Evolutionary conservation across 148 eudicot genomes (phyloP), one percentile per base, ranked within the genome.

Genomic region (Camellia japonica): DNA sequence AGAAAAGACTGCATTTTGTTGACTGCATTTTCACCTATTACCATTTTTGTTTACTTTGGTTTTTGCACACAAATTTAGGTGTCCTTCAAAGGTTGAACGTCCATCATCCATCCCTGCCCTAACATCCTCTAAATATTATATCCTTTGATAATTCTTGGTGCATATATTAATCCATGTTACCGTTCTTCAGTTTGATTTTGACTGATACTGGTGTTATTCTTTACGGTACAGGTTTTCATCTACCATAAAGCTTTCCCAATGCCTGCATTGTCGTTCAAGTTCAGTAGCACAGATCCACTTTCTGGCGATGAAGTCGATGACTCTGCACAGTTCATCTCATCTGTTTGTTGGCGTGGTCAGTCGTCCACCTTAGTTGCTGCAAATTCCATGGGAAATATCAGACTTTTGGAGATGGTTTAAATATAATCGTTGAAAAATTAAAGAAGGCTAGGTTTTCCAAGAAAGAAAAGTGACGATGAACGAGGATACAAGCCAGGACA

Each of bases 191-290:
- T 30, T 30, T 30, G 30, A 30, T 30, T 30, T 73, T 5, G 16
- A 63, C 5, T 49, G 15, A 4, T 58, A 11, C 13, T 58, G 51
- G 71, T 84, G 69, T 51, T 64, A 12, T 20, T 80, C 65, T 79
- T 10, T 42, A 11, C 0, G 51, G 65, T 44, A 68, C 88, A 96
- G 99, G 98, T 96, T 68, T 86, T 89, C 71, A 62, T 93, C 68
- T 96, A 96, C 87, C 99, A 96, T 82, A 94, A 96, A 84, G 95
- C 98, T 42, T 91, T 93, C 74, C 94, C 98, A 0, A 94, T 96
- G 99, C 99, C 99, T 3, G 95, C 89, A 6, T 71, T 94, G 47
- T 94, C 98, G 1, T 91, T 77, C 82, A 96, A 93, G 77, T 90
- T 96, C 66, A 83, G 83, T 71, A 85, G 79, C 82, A 68, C 81